Conservation (phyloP, 2,329 filamentous ascomycete species). For the Xylariales sp. region DNA sequence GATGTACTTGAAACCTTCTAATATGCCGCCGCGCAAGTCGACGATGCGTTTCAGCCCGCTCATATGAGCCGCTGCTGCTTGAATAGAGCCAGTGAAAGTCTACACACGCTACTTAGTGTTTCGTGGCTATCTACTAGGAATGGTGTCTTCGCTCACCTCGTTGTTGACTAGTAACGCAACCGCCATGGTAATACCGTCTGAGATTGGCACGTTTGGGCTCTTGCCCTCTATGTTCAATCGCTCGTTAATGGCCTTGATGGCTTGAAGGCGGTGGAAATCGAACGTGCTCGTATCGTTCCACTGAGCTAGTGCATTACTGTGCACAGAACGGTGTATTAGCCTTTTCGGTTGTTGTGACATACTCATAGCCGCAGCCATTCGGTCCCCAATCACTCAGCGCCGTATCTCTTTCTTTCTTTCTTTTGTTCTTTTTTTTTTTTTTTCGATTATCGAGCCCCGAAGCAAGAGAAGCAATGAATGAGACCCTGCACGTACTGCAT, state of each 20-base stretch:
- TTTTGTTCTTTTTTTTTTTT: too few relatives aligned
- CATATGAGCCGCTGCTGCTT: conserved; percentile 50
- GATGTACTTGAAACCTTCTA: conserved; percentile 49
- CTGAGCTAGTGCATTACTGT: conserved; percentile 47
- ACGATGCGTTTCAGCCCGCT: conserved; percentile 50
- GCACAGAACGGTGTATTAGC: conserved; percentile 20
- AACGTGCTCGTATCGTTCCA: conserved; percentile 51
- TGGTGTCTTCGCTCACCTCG: conserved; percentile 41
- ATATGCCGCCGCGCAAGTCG: conserved; percentile 48
- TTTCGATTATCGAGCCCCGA: background rate
- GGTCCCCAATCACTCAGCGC: background rate
- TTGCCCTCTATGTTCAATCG: conserved; percentile 50
- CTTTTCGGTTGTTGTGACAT: background rate
- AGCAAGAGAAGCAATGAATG: background rate
- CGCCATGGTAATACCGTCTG: conserved; percentile 50
- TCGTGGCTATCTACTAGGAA: background rate
- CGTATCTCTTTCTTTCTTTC: background rate
- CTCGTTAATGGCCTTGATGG: conserved; percentile 50
- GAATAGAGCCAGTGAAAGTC: conserved; percentile 49
- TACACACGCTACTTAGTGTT: conserved; percentile 28
- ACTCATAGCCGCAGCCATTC: background rate
- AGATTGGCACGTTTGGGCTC: conserved; percentile 46
- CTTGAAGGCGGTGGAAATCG: conserved; percentile 51
- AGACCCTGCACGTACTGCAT: conserved; percentile 45
- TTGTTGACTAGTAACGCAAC: conserved; percentile 51